Base-by-base conservation (phyloP, 1,284 basidiomycete genomes). In the Erythrobasidium hasegawianum region DNA sequence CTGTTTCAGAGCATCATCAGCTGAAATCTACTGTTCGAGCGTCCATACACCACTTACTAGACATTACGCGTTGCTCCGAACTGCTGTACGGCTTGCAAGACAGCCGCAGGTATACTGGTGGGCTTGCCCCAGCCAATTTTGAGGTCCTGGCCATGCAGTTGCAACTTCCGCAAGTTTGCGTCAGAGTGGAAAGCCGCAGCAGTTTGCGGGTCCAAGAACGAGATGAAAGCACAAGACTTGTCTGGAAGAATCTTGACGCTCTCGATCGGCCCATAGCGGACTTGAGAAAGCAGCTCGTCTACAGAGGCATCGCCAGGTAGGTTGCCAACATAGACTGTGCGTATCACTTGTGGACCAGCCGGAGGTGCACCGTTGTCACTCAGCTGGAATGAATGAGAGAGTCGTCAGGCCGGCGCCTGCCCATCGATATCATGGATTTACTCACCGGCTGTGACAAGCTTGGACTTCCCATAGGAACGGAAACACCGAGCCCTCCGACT, bases 321-420 rank as follows among this genome's bases (percentile, higher is more conserved):
- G 79, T 96, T 97, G 71, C 95, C 96, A 67, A 98, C 88, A 78
- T 97, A 98, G 56, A 98, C 94, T 0, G 96, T 98, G 66, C 95
- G 64, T 27, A 38, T 57, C 7, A 40, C 33, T 47, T 29, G 20
- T 20, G 45, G 55, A 26, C 62, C 62, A 14, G 43, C 62, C 1
- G 18, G 16, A 11, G 9, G 11, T 16, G 47, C 13, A 29, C 24
- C 54, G 22, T 54, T 57, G 14, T 53, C 29, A 27, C 61, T 54
- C 53, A 64, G 47, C 61, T 64, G 53, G 9, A 14, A 26, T 24
- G 2, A 10, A 16, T 39, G 4, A 57, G 27, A 24, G 43, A 10
- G 22, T 8, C 43, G 22, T 47, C 22, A n/a, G 22, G 5, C 8
- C 16, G 16, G 43, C 14, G 55, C 18, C 39, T 10, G 16, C 39